Conservation (phyloP, 2,329 filamentous ascomycete species). For the Fusarium concolor region DNA sequence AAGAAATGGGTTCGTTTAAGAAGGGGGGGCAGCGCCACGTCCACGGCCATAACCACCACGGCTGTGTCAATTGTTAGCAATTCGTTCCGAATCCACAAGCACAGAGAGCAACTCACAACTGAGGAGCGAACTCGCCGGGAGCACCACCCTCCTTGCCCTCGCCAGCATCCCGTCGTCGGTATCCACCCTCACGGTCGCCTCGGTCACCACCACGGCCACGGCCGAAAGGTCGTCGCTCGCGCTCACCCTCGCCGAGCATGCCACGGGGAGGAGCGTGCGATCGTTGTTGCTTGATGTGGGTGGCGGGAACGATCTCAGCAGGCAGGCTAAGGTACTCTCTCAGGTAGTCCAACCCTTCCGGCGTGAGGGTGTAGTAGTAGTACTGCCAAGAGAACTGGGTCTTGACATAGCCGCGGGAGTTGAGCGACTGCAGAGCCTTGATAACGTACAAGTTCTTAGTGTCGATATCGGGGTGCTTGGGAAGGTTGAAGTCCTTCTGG, state of each 20-base stretch:
- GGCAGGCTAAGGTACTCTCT: conserved; percentile 99
- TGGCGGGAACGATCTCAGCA: conserved; percentile 98
- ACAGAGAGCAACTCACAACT: conserved; percentile 73
- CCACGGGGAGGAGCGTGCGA: conserved; percentile 97
- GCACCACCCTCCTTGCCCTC: conserved; percentile 92
- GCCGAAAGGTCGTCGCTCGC: conserved; percentile 86
- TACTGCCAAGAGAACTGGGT: conserved; percentile 99
- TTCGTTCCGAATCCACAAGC: conserved; percentile 2
- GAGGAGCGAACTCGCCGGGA: conserved; percentile 90
- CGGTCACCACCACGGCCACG: conserved; percentile 80
- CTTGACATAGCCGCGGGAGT: conserved; percentile 98
- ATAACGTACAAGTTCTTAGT: conserved; percentile 99
- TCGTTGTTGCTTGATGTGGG: conserved; percentile 99
- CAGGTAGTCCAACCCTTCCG: conserved; percentile 99
- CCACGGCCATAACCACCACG: conserved; percentile 92
- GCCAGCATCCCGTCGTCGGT: conserved; percentile 89
- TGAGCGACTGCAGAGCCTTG: conserved; percentile 99
- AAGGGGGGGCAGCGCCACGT: conserved; percentile 79
- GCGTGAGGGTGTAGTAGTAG: conserved; percentile 99
- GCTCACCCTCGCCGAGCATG: conserved; percentile 91
- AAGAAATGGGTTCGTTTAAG: conserved; percentile 62
- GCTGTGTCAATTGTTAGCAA: conserved; percentile 62
- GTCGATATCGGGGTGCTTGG: conserved; percentile 98
- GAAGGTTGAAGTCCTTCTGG: conserved; percentile 99
- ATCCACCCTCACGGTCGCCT: conserved; percentile 88